phyloP scores from a whole-genome alignment of 1,284 basidiomycete species.

The Pulchroboletus neoregius region DNA sequence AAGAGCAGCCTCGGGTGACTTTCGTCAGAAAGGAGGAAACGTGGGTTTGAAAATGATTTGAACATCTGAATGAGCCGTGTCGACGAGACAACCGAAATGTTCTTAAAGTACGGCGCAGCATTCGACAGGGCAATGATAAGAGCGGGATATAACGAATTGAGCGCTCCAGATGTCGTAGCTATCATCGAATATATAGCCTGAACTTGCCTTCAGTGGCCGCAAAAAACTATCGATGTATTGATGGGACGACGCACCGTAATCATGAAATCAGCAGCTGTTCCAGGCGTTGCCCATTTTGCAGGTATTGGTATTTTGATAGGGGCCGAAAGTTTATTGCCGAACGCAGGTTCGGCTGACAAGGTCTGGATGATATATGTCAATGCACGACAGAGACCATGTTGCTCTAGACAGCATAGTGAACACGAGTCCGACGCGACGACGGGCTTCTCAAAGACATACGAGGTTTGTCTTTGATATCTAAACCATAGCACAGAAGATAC shows the following conservation, averaged over 20 bases:
- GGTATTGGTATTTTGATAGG: constrained; percentile 64
- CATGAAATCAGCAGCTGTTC: constrained; percentile 82
- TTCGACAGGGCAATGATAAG: constrained; percentile 89
- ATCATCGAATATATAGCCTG: constrained; percentile 86
- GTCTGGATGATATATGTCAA: constrained; percentile 92
- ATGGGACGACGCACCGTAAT: constrained; percentile 60
- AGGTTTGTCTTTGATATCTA: constrained; percentile 88
- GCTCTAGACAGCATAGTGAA: constrained; percentile 47
- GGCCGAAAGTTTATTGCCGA: constrained; percentile 64
- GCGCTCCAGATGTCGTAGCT: constrained; percentile 77
- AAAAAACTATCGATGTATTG: background rate
- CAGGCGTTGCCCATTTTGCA: constrained; percentile 68
- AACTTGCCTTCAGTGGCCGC: constrained; percentile 11
- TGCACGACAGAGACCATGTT: constrained; percentile 87
- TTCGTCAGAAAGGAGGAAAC: constrained; percentile 89
- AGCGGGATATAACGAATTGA: constrained; percentile 86
- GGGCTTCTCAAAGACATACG: constrained; percentile 47
- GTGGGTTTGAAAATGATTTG: constrained; percentile 83
- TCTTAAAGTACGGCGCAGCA: constrained; percentile 79
- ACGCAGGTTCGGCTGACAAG: constrained; percentile 77
- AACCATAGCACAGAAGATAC: constrained; percentile 72
- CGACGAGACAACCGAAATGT: constrained; percentile 77
- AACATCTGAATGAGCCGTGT: constrained; percentile 84
- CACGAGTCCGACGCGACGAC: constrained; percentile 7
- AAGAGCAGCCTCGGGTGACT: constrained; percentile 89